Evolutionary conservation across 129 eudicot genomes (phyloP).

Genomic region (Arctium lappa): DNA sequence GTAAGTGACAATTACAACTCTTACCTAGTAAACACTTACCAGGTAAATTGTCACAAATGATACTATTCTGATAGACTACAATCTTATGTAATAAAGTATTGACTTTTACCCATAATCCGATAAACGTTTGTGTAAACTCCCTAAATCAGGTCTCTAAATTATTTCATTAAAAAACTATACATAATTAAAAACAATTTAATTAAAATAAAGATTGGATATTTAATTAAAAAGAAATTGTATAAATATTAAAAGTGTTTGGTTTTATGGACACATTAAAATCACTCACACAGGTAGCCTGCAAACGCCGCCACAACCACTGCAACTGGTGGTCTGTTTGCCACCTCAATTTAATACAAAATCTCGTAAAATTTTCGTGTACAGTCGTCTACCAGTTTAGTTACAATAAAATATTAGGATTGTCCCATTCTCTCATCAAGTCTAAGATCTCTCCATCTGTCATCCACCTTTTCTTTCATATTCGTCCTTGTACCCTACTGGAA

Average conservation of each 20-base stretch:
- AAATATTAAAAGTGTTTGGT: background rate
- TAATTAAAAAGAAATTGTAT: too few relatives aligned
- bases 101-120: too few relatives aligned
- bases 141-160: too few relatives aligned
- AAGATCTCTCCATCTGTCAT: conserved; percentile 46
- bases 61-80: too few relatives aligned
- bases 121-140: too few relatives aligned
- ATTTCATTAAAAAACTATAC: too few relatives aligned
- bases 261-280: conserved; percentile 57
- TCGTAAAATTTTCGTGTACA: conserved; percentile 37
- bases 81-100: too few relatives aligned
- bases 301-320: conserved; percentile 74
- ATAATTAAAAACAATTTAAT: too few relatives aligned
- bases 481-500: conserved; percentile 79
- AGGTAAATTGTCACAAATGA: too few relatives aligned
- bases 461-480: conserved; percentile 26
- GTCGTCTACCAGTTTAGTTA: conserved; percentile 52
- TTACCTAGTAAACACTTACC: too few relatives aligned
- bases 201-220: too few relatives aligned
- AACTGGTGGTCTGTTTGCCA: conserved; percentile 26
- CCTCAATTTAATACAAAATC: conserved; percentile 50
- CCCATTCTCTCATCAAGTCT: conserved; percentile 43
- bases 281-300: conserved; percentile 63
- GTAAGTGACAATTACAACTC: too few relatives aligned
- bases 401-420: conserved; percentile 22